Conservation (phyloP, 768 basidiomycete genomes). For the Mycena rosella region DNA sequence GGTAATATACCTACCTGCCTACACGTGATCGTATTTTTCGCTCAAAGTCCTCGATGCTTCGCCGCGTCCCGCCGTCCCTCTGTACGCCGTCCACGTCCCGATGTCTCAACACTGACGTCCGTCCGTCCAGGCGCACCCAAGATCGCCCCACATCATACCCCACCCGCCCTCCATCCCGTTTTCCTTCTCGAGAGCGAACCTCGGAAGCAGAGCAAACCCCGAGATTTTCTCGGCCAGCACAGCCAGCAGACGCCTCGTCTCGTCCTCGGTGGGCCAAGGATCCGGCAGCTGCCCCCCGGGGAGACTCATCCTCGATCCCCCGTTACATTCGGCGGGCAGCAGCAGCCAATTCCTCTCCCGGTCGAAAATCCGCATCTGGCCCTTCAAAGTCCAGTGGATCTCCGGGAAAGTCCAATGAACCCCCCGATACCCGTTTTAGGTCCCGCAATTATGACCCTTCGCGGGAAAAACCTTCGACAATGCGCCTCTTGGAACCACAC, state of each 20-base stretch:
- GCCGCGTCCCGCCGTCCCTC: not conserved
- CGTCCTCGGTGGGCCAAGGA: conserved; percentile 27
- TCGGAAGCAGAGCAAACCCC: not conserved
- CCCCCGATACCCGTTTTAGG: conserved; percentile 46
- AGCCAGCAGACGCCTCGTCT: conserved; percentile 4
- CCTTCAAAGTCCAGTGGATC: too few species aligned
- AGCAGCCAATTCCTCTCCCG: not conserved
- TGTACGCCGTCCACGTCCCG: conserved; percentile 21
- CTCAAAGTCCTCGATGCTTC: not conserved
- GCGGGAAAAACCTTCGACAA: conserved; percentile 41
- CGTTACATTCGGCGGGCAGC: conserved; percentile 28
- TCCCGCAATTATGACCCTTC: conserved; percentile 57
- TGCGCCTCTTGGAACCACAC: conserved; percentile 70
- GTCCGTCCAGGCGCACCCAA: conserved; percentile 4
- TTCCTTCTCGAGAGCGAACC: not conserved
- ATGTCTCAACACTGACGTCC: conserved; percentile 16
- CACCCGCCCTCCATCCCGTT: not conserved
- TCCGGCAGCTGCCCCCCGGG: not conserved
- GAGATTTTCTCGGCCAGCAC: conserved; percentile 5
- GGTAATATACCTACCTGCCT: too few species aligned
- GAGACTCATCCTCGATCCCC: conserved; percentile 7
- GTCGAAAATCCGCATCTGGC: conserved; percentile 16
- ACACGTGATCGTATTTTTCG: not conserved
- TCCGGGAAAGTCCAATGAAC: conserved; percentile 45
- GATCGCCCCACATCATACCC: not conserved